phyloP scores from a whole-genome alignment of 345 rosid species.

The Chamaenerion angustifolium region DNA sequence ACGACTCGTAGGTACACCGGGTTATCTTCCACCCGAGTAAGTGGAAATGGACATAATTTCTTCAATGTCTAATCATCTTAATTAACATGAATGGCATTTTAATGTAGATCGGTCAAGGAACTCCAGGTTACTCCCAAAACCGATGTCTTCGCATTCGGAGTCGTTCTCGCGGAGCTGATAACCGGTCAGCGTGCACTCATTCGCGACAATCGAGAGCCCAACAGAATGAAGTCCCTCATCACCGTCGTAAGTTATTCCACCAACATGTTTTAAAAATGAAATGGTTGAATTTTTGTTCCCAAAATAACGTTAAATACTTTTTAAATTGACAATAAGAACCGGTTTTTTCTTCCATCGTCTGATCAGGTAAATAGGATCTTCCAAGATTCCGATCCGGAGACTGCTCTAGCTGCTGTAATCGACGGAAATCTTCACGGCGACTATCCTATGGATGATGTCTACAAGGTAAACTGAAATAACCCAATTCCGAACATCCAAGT shows the following conservation, averaged over 20 bases:
- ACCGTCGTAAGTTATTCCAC: constrained; percentile 29
- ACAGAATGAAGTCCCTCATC: constrained; percentile 34
- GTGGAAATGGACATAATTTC: background rate
- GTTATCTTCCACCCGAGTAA: constrained; percentile 64
- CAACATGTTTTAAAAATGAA: no score
- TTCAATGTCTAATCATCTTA: no score
- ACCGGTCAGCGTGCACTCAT: constrained; percentile 44
- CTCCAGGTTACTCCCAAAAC: constrained; percentile 51
- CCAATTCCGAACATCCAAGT: background rate
- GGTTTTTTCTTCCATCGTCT: no score
- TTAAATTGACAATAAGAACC: no score
- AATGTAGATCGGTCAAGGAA: constrained; percentile 46
- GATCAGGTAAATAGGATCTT: constrained; percentile 28
- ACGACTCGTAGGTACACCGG: constrained; percentile 51
- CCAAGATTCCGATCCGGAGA: constrained; percentile 24
- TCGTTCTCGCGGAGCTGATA: constrained; percentile 53
- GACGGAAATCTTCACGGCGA: constrained; percentile 32
- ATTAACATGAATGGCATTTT: no score
- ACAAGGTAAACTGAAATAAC: constrained; percentile 21
- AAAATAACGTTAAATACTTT: no score
- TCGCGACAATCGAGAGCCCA: constrained; percentile 35
- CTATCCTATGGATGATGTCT: constrained; percentile 34
- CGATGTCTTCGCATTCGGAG: constrained; percentile 56
- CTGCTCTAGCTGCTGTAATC: constrained; percentile 26
- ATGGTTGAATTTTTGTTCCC: no score